phyloP scores from a whole-genome alignment of 2,329 filamentous ascomycete species.

The Cercospora sp. region DNA sequence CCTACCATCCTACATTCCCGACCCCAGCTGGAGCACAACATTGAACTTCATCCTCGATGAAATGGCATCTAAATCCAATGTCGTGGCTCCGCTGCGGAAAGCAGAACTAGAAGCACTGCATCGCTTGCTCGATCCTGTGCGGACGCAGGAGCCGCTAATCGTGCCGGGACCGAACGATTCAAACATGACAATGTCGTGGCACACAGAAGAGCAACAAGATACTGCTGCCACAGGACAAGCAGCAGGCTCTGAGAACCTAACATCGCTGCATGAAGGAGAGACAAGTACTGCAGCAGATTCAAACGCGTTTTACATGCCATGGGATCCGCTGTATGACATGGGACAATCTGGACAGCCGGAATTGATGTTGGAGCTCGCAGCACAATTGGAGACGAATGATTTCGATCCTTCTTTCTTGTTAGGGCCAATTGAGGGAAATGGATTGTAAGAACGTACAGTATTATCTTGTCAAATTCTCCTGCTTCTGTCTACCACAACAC shows the following conservation, averaged over 20 bases:
- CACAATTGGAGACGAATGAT: conserved; percentile 6
- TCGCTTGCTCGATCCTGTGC: conserved; percentile 10
- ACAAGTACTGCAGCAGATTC: neutral
- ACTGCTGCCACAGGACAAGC: neutral
- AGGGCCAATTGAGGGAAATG: conserved; percentile 1
- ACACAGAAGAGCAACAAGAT: neutral
- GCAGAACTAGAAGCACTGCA: conserved; percentile 27
- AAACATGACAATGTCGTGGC: neutral
- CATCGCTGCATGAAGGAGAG: neutral
- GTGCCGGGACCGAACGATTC: conserved; percentile 5
- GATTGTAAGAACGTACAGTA: neutral
- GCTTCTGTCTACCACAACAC: neutral
- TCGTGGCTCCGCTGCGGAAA: conserved; percentile 26
- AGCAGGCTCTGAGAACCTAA: neutral
- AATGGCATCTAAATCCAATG: conserved; percentile 28
- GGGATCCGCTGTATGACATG: conserved; percentile 11
- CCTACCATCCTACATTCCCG: conserved; percentile 25
- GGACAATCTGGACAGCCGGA: conserved; percentile 11
- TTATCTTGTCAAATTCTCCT: neutral
- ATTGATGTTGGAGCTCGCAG: conserved; percentile 9
- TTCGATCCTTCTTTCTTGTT: conserved; percentile 12
- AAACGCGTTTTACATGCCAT: neutral
- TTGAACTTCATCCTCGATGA: conserved; percentile 26
- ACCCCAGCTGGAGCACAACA: conserved; percentile 20
- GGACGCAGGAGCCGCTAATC: conserved; percentile 10